Percentiles rank a stretch among this genome's conserved stretches.
phyloP scores from a whole-genome alignment of 345 rosid species.

The Populus deltoides region DNA sequence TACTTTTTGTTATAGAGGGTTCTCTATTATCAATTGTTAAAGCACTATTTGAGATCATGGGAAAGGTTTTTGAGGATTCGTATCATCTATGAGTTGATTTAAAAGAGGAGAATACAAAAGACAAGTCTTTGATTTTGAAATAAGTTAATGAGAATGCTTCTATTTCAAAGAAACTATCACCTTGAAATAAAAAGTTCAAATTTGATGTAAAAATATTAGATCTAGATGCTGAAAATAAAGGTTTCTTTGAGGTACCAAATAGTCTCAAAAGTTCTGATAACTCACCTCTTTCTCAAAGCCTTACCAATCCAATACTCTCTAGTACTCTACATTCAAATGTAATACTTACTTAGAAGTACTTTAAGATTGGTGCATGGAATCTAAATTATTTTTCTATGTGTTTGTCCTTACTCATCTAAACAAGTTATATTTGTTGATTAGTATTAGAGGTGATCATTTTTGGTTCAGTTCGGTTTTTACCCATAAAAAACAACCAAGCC shows the following conservation, averaged over 20 bases:
- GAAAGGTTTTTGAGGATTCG: slow-evolving; percentile 62
- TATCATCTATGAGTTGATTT: slow-evolving; percentile 42
- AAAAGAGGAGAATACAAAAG: slow-evolving; percentile 28
- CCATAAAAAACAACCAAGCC: too few species aligned
- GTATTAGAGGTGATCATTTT: too few species aligned
- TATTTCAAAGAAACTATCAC: slow-evolving; percentile 30
- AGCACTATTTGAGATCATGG: slow-evolving; percentile 70
- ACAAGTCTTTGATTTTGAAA: slow-evolving; percentile 27
- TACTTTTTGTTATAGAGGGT: slow-evolving; percentile 45
- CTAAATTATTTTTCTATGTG: not conserved
- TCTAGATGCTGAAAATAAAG: slow-evolving; percentile 17
- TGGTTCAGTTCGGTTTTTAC: too few species aligned
- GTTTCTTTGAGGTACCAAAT: slow-evolving; percentile 21
- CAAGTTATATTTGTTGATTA: not conserved
- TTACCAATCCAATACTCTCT: not conserved
- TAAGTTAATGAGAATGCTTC: slow-evolving; percentile 23
- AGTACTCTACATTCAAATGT: slow-evolving; percentile 47
- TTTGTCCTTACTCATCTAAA: not conserved
- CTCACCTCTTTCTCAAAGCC: slow-evolving; percentile 35
- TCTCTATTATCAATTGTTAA: slow-evolving; percentile 74
- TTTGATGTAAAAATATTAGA: slow-evolving; percentile 19
- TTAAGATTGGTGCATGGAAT: not conserved
- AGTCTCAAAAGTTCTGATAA: slow-evolving; percentile 34
- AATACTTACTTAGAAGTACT: slow-evolving; percentile 21
- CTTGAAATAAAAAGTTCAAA: slow-evolving; percentile 35